These are phyloP conservation scores for Cryptosporidium sp. DNA, from an alignment of 169 alveolate genomes.

Conservation along the genomic window DNA sequence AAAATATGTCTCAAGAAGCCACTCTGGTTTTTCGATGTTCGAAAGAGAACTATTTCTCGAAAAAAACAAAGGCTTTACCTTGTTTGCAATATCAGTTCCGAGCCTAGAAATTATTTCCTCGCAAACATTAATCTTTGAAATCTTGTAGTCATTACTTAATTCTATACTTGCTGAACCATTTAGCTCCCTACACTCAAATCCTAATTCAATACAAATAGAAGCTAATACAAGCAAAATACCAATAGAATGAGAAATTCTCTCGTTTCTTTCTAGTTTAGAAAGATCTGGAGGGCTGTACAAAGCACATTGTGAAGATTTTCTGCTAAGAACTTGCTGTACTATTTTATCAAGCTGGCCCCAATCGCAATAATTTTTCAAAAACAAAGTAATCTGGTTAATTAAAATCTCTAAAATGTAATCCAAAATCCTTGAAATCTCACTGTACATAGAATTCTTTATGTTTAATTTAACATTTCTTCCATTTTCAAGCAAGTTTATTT, in stretches of 20 bases:
- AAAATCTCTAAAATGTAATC: slow-evolving; percentile 21
- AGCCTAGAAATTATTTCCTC: slow-evolving; percentile 20
- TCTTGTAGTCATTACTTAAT: not conserved
- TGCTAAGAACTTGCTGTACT: slow-evolving; percentile 12
- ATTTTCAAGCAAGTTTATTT: not conserved
- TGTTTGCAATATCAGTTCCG: slow-evolving; percentile 1
- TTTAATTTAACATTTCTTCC: slow-evolving; percentile 1
- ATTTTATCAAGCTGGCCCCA: slow-evolving; percentile 71
- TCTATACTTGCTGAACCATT: not conserved
- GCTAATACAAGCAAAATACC: slow-evolving; percentile 15
- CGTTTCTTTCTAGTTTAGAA: slow-evolving; percentile 9
- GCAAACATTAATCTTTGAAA: not conserved
- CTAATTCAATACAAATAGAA: slow-evolving; percentile 23
- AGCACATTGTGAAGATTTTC: not conserved
- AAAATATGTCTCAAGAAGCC: slow-evolving; percentile 52
- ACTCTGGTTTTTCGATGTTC: slow-evolving; percentile 58
- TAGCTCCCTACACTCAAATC: not conserved
- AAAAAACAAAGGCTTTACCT: slow-evolving; percentile 54
- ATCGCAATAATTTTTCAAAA: slow-evolving; percentile 33
- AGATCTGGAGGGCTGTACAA: not conserved
- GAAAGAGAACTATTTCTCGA: slow-evolving; percentile 52
- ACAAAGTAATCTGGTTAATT: not conserved
- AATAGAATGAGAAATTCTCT: not conserved
- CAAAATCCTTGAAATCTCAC: slow-evolving; percentile 10
- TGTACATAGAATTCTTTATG: not conserved